These are phyloP conservation scores for Coniochaeta sp. DNA, from an alignment of 2,329 filamentous ascomycete species.

Conservation along the genomic window DNA sequence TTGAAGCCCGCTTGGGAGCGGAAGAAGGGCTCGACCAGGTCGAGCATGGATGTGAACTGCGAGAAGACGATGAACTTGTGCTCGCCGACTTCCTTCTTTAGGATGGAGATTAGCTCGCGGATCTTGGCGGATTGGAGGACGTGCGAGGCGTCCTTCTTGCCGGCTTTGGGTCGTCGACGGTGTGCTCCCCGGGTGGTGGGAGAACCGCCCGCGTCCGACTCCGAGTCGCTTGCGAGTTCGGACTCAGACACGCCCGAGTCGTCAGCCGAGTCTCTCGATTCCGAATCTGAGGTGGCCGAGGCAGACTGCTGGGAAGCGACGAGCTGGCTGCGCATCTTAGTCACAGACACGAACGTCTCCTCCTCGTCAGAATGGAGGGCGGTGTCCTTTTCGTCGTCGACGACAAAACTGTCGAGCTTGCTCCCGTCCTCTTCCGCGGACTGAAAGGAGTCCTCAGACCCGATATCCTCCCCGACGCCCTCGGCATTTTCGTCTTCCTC, in stretches of 20 bases:
- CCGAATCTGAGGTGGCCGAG: conserved; percentile 25
- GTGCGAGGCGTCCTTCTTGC: conserved; percentile 34
- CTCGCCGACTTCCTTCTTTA: conserved; percentile 67
- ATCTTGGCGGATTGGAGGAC: conserved; percentile 83
- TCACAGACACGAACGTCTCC: conserved; percentile 28
- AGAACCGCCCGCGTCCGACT: conserved; percentile 11
- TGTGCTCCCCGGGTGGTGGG: conserved; percentile 14
- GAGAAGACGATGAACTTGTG: conserved; percentile 99
- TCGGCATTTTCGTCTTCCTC: conserved; percentile 84
- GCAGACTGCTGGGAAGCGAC: conserved; percentile 14
- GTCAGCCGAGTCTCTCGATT: conserved; percentile 19
- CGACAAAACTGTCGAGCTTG: conserved; percentile 48
- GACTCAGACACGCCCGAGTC: conserved; percentile 31
- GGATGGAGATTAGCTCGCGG: conserved; percentile 71
- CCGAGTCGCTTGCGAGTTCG: conserved; percentile 29
- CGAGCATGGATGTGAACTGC: conserved; percentile 96
- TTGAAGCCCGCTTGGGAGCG: conserved; percentile 58
- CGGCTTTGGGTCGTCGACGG: conserved; percentile 25
- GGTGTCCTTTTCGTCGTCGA: conserved; percentile 32
- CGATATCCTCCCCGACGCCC: conserved; percentile 74
- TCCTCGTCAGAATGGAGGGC: conserved; percentile 10
- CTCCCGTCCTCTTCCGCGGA: conserved; percentile 46
- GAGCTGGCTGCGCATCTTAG: conserved; percentile 25
- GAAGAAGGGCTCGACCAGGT: conserved; percentile 90
- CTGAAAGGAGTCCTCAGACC: conserved; percentile 58